Evolutionary conservation across 1,284 basidiomycete species (phyloP), one percentile per base, ranked within the genome.

Genomic region (Sutorius eximius): DNA sequence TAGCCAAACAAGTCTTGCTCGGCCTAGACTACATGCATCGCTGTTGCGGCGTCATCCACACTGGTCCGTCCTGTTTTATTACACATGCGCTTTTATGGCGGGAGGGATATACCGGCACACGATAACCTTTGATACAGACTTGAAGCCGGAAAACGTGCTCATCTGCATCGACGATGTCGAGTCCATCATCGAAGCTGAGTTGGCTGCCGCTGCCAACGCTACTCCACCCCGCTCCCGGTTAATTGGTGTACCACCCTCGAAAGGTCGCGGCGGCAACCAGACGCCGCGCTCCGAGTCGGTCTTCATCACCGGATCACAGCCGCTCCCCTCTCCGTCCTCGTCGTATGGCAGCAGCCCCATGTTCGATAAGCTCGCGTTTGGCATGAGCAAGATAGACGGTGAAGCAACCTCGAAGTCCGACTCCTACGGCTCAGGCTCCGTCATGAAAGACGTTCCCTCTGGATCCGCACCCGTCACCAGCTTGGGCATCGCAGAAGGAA

Each of bases 91-190:
- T 15, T 18, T 42, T 40, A 15, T 18, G 20, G 20, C 27, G 33
- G 24, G 48, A 15, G 41, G 34, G 7, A 18, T 6, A 1, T 7
- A 9, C 6, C 10, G 22, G 15, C 52, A 48, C 36, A 42, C 51
- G 48, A 56, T 52, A 53, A 61, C 48, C 22, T 34, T 52, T 8
- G 54, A 11, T 40, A 16, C 59, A 85, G 95, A 99, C 73, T 81
- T 99, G 61, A 99, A 99, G 74, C 96, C 96, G 0, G 96, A 99
- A 72, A 99, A 99, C 74, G 95, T 99, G 33, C 82, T 99, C 52
- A 95, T 99, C 63, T 91, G 87, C 73, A 98, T 99, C 67, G 96
- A 98, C 65, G 93, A 98, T 68, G 96, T 99, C 62, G 96, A 99
- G 70, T 80, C 86, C 3, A 94, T 98, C 66, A 95, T 99, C 44